A percentile compares a stretch with the other conserved stretches of the same genome.
Conservation (phyloP, 306 rosid genomes). For the Vigna nakashimae region DNA sequence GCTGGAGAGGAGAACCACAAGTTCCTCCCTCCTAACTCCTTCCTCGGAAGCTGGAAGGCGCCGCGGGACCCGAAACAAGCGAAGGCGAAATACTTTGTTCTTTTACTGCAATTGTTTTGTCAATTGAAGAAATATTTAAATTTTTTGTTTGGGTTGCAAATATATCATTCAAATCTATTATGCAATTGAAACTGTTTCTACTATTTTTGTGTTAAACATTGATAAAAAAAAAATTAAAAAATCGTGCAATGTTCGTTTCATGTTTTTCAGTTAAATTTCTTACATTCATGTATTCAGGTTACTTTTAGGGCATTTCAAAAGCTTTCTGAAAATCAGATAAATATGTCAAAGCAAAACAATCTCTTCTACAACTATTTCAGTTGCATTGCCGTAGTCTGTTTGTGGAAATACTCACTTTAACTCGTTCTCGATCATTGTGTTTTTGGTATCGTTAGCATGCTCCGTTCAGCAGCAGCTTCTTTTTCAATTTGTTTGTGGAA, state of each 20-base stretch:
- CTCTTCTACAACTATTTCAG: too few relatives aligned
- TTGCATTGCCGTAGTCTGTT: too few relatives aligned
- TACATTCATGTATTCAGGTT: not conserved
- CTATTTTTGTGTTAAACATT: not conserved
- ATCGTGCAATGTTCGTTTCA: constrained; percentile 3
- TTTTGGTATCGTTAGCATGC: too few relatives aligned
- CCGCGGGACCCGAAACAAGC: constrained; percentile 77
- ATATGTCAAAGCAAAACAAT: too few relatives aligned
- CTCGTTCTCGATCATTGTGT: too few relatives aligned
- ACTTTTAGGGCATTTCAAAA: not conserved
- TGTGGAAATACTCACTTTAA: too few relatives aligned
- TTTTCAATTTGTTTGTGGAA: not conserved
- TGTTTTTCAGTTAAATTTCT: constrained; percentile 5
- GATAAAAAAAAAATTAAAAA: not conserved
- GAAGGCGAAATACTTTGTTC: constrained; percentile 45
- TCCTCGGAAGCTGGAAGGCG: constrained; percentile 76
- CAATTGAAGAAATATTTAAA: not conserved
- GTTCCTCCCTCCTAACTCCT: constrained; percentile 57
- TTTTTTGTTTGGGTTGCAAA: not conserved
- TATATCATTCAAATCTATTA: constrained; percentile 8
- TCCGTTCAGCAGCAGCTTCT: too few relatives aligned
- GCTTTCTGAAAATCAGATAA: not conserved
- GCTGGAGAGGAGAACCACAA: constrained; percentile 51
- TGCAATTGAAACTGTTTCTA: constrained; percentile 10
- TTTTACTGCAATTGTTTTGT: constrained; percentile 20